Base-by-base conservation (phyloP, 257 asterid species). In the Solanum acaule region DNA sequence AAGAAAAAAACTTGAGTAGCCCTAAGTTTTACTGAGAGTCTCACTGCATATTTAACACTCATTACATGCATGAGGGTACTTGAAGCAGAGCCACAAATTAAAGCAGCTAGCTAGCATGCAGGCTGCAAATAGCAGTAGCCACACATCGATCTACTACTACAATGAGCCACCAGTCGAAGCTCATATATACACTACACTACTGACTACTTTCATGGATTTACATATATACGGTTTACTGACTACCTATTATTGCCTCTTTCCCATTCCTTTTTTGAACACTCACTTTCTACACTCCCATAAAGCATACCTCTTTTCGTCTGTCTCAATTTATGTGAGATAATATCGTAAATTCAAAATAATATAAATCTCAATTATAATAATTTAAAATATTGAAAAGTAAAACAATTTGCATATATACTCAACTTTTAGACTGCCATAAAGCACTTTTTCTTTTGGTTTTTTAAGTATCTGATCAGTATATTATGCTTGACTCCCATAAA, bases 401-500 rank as follows among this genome's bases (percentile, higher is more conserved):
- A 68, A 68, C 25, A 68, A 68, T 27, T 68, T 68, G 14, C 38
- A 68, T 68, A 14, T 27, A 4, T 44, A 46, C 85, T 79, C 63
- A 44, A n/a, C 71, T 68, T 70, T 22, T 59, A 37, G 15, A 37
- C 31, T 44, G 65, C 29, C 56, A 70, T 81, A 52, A 86, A 87
- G 63, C 88, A 83, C 52, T 37, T 56, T 27, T 72, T 27, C 49
- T 79, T 79, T 85, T 27, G n/a, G 22, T 61, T 82, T 61, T 72
- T 34, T 42, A 1, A 3, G 56, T 37, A 38, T 73, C 56, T 76
- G 44, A 20, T 34, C 52, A 37, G 22, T 75, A 22, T 75, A 73
- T 75, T 49, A 52, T 52, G 70, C 71, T 87, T 84, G 65, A 90
- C 85, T 90, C 72, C 46, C 70, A 42, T 31, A 85, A 77, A 68